Base-by-base conservation (phyloP, 306 rosid genomes). In the Abrus precatorius region DNA sequence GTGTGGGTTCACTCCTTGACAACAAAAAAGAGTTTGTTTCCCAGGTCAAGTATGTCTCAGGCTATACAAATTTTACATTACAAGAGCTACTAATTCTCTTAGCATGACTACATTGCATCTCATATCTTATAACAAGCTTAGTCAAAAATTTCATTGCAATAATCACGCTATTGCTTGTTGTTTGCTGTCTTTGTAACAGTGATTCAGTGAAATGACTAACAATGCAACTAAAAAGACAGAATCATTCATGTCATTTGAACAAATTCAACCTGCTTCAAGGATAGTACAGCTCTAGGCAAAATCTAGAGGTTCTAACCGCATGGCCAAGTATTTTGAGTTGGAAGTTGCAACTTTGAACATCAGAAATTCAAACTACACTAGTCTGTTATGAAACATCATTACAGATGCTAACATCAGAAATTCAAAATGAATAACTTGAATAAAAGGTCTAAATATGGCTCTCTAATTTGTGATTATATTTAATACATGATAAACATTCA, bases 161-260 rank as follows among this genome's bases (percentile, higher is more conserved):
- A 49, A 6, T 78, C 47, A 54, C 34, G 36, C 65, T 30, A 29
- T 33, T 43, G 12, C 50, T 20, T 20, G 20, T 20, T 20, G 20
- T 20, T 55, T 59, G 13, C 38, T 55, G 4, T 44, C 69, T 32
- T 14, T 36, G 34, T 44, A 54, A 54, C 32, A 71, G 68, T 9
- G 70, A 9, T 43, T 43, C 8, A 36, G 40, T 36, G 40, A 70
- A 71, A 69, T 59, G 44, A 50, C 12, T 50, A 49, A 50, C 30
- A 80, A 49, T 72, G 57, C 57, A 52, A 49, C 36, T 60, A 27
- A 62, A 72, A 36, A 72, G 40, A 72, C 40, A 59, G 50, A 47
- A 57, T 59, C 8, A 20, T 20, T 20, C 20, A 20, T 20, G 20
- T 20, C 20, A 20, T 20, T 20, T 20, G 20, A 20, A 20, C 20